Evolutionary conservation across 176 grass and related monocot species (phyloP).

Genomic region (Zoysia japonica): DNA sequence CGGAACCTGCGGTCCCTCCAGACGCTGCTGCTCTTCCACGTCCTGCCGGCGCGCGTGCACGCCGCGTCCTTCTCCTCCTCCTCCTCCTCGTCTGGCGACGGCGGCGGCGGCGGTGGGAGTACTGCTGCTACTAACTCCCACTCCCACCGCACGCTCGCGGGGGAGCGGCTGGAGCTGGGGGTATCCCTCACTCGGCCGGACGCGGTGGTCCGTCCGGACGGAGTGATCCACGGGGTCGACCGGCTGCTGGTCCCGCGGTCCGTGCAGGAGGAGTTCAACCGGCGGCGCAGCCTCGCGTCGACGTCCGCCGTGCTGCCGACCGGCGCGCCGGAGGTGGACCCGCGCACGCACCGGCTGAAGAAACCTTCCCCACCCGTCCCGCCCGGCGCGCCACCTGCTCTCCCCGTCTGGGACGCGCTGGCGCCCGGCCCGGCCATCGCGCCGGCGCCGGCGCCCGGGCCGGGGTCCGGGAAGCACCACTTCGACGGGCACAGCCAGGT

Average conservation of each 20-base stretch:
- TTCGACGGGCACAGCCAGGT: constrained; percentile 87
- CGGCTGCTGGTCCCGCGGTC: constrained; percentile 62
- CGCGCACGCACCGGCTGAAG: too few relatives aligned
- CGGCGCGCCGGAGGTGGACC: too few relatives aligned
- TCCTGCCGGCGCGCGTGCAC: constrained; percentile 48
- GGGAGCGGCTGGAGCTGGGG: constrained; percentile 58
- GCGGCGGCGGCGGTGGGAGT: too few relatives aligned
- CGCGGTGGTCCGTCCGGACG: constrained; percentile 55
- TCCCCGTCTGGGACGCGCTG: too few relatives aligned
- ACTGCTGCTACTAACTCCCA: too few relatives aligned
- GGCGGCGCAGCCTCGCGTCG: constrained; percentile 59
- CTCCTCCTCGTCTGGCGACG: too few relatives aligned
- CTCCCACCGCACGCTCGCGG: constrained; percentile 50
- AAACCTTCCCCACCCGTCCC: constrained; percentile 37
- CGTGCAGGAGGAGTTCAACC: constrained; percentile 88
- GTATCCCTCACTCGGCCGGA: constrained; percentile 49
- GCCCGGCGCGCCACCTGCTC: constrained; percentile 17
- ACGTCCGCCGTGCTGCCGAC: too few relatives aligned
- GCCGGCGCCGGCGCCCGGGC: constrained; percentile 47
- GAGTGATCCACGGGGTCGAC: constrained; percentile 89
- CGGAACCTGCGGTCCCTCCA: constrained; percentile 67
- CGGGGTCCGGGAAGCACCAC: constrained; percentile 58
- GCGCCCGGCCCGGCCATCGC: constrained; percentile 51
- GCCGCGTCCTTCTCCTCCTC: neutral
- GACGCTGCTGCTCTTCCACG: constrained; percentile 67